These are phyloP conservation scores for Annulohypoxylon bovei DNA, from an alignment of 495 filamentous ascomycete species.

Conservation along the genomic window DNA sequence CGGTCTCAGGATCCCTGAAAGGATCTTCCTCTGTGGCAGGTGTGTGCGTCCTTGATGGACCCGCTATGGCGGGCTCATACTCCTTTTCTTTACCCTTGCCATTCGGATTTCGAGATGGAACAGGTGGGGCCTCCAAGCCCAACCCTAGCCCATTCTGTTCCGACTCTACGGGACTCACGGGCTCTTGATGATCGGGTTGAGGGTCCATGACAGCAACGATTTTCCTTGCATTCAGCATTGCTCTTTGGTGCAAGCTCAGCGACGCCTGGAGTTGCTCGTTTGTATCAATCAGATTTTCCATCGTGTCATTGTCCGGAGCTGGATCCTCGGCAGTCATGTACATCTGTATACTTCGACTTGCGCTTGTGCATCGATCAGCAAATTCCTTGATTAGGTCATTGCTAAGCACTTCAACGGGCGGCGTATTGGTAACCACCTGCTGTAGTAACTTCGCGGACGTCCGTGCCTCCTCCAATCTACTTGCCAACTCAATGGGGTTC, in stretches of 20 bases:
- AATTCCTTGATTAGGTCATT: conserved; percentile 96
- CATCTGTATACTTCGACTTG: conserved; percentile 77
- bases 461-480: conserved; percentile 86
- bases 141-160: conserved; percentile 34
- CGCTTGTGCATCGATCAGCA: conserved; percentile 82
- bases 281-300: conserved; percentile 91
- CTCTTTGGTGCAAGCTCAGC: conserved; percentile 80
- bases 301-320: conserved; percentile 87
- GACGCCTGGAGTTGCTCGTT: conserved; percentile 87
- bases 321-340: conserved; percentile 86
- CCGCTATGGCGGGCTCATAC: conserved; percentile 44
- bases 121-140: conserved; percentile 25
- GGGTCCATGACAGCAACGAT: conserved; percentile 39
- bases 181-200: conserved; percentile 11
- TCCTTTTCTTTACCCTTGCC: conserved; percentile 57
- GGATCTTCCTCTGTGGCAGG: conserved; percentile 54
- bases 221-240: conserved; percentile 77
- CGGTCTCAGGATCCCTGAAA: conserved; percentile 56
- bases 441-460: conserved; percentile 90
- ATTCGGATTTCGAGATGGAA: conserved; percentile 45
- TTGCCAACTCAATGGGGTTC: conserved; percentile 78
- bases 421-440: conserved; percentile 87
- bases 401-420: conserved; percentile 73
- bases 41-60: conserved; percentile 51
- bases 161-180: conserved; percentile 38